Evolutionary conservation across 1,284 basidiomycete species (phyloP), one percentile per base, ranked within the genome.

Genomic region (Hemileia vastatrix): DNA sequence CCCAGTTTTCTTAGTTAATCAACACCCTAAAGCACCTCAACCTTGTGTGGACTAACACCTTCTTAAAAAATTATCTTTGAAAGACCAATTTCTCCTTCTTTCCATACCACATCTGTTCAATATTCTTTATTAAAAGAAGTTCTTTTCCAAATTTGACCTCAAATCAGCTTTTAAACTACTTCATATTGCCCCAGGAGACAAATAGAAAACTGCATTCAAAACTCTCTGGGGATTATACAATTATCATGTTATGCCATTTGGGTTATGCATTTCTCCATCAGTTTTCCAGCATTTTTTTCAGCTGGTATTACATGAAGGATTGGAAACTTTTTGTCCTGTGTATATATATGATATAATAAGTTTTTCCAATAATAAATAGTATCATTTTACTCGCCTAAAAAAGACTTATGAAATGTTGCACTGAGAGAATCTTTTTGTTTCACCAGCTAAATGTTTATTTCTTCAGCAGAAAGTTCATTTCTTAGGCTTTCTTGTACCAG

Each of bases 231-330:
- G 56, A 8, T 23, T 57, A 6, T 57, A 23, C 45, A 31, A 57
- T 21, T 57, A 57, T 36, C 2, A 9, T 2, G 56, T 57, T 4
- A 57, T 57, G 44, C 56, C 56, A 5, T 57, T 50, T 50, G 56
- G 56, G 3, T 40, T 57, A 13, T 44, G 45, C 5, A 50, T 49
- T 50, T 44, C 56, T 23, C 56, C 78, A 0, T 70, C 76, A 1
- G 67, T 24, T 4, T 57, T 57, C 36, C 47, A 57, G 31, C 6
- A 47, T 2, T 57, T 57, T 57, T 49, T 57, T 36, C 56, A 57
- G 27, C 47, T 36, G 9, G 47, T 57, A 2, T 36, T 57, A 13
- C 56, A 32, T 3, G 56, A 57, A 18, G 32, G 19, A 6, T 54
- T 19, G 53, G 53, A 43, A 40, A 43, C n/a, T n/a, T 43, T n/a